phyloP scores from a whole-genome alignment of 163 green algal genomes.

The Scenedesmus sp. region DNA sequence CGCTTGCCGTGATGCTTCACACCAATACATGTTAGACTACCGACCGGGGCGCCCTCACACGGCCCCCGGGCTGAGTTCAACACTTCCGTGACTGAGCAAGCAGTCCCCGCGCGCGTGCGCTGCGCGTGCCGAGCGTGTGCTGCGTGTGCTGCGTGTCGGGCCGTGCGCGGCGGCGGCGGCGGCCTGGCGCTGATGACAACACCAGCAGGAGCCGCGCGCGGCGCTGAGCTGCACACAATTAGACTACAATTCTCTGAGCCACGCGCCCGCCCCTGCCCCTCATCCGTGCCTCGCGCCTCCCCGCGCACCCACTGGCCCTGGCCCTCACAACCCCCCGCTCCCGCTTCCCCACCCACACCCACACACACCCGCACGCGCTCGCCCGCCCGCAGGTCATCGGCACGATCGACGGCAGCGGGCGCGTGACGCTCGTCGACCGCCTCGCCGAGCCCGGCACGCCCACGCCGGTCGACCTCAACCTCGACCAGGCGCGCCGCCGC shows the following conservation, averaged over 20 bases:
- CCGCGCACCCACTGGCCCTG: not conserved
- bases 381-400: slow-evolving; percentile 85
- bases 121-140: not conserved
- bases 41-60: slow-evolving; percentile 28
- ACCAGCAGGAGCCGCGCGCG: slow-evolving; percentile 6
- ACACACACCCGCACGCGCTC: not conserved
- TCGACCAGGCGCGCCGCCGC: slow-evolving; percentile 73
- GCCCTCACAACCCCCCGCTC: not conserved
- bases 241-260: slow-evolving; percentile 63
- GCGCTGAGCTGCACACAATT: slow-evolving; percentile 47
- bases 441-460: slow-evolving; percentile 63
- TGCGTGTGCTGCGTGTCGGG: not conserved
- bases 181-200: slow-evolving; percentile 35
- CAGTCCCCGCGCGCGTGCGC: not conserved
- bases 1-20: slow-evolving; percentile 50
- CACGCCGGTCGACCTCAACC: slow-evolving; percentile 90
- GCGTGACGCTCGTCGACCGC: slow-evolving; percentile 82
- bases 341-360: not conserved
- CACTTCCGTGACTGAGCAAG: slow-evolving; percentile 48
- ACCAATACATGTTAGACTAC: slow-evolving; percentile 62
- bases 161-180: not conserved
- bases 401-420: slow-evolving; percentile 86
- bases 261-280: no score
- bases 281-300: no score
- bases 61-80: slow-evolving; percentile 47